phyloP scores from a whole-genome alignment of 768 basidiomycete genomes.

The Agrocybe chaxingu region DNA sequence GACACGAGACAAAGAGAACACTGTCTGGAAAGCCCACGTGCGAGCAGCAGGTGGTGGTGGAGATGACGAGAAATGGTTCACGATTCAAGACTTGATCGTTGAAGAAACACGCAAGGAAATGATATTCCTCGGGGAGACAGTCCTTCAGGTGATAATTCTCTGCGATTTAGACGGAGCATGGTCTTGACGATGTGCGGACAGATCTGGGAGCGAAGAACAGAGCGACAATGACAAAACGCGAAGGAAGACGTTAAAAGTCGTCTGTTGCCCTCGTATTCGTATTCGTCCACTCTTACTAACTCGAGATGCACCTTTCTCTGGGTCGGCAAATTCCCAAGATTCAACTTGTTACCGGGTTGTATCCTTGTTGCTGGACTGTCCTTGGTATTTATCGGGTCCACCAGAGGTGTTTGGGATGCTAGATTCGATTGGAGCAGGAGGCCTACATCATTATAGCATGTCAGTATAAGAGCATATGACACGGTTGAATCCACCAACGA shows the following conservation, averaged over 20 bases:
- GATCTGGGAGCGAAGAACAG: slow-evolving; percentile 63
- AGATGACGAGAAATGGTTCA: slow-evolving; percentile 91
- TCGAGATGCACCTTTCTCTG: no score
- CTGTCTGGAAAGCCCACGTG: slow-evolving; percentile 90
- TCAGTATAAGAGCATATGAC: slow-evolving; percentile 11
- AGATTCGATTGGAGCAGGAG: slow-evolving; percentile 10
- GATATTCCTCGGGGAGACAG: slow-evolving; percentile 97
- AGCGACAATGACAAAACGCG: slow-evolving; percentile 19
- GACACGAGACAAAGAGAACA: slow-evolving; percentile 86
- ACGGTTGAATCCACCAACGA: slow-evolving; percentile 14
- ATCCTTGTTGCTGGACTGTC: slow-evolving; percentile 11
- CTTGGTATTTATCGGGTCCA: slow-evolving; percentile 16
- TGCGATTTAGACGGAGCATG: slow-evolving; percentile 4
- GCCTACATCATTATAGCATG: slow-evolving; percentile 9
- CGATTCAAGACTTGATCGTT: slow-evolving; percentile 94
- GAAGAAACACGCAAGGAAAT: slow-evolving; percentile 96
- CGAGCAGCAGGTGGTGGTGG: slow-evolving; percentile 72
- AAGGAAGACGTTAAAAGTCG: slow-evolving; percentile 11
- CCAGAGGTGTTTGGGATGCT: slow-evolving; percentile 10
- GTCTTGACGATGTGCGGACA: slow-evolving; percentile 21
- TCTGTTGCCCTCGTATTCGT: no score
- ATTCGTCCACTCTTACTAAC: no score
- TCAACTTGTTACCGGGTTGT: slow-evolving; percentile 8
- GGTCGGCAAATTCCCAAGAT: no score
- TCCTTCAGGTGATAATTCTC: slow-evolving; percentile 70